Percentiles rank a stretch among this genome's conserved stretches.
These are phyloP conservation scores for Ustilago crameri DNA, from an alignment of 1,284 basidiomycete species.

Conservation along the genomic window DNA sequence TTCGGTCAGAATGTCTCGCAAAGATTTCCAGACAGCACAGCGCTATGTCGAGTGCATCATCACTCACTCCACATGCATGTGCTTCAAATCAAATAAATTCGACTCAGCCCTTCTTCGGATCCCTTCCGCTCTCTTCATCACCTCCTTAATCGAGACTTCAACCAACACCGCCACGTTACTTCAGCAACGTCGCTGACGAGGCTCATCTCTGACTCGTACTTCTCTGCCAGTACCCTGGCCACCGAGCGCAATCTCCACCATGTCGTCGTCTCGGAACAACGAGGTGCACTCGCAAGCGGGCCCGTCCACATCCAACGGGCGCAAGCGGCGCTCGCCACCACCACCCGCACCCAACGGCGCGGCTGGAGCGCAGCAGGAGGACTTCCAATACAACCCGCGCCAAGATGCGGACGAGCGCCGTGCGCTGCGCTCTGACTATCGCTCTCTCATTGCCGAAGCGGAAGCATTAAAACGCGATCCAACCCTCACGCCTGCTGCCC, in stretches of 20 bases:
- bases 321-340: slow-evolving; percentile 28
- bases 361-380: neutral
- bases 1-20: neutral
- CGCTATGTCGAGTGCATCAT: neutral
- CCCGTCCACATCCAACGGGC: slow-evolving; percentile 13
- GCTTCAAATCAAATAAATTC: neutral
- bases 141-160: neutral
- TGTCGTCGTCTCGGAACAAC: slow-evolving; percentile 9
- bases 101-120: neutral
- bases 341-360: too few relatives aligned
- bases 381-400: slow-evolving; percentile 53
- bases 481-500: slow-evolving; percentile 22
- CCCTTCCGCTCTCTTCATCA: neutral
- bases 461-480: slow-evolving; percentile 43
- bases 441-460: slow-evolving; percentile 48
- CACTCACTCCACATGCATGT: neutral
- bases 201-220: too few relatives aligned
- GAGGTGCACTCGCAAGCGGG: slow-evolving; percentile 24
- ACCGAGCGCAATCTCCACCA: neutral
- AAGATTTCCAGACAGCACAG: slow-evolving; percentile 4
- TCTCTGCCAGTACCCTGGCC: too few relatives aligned
- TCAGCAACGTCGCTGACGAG: too few relatives aligned
- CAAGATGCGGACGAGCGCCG: slow-evolving; percentile 47
- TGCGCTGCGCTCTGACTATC: slow-evolving; percentile 51
- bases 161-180: too few relatives aligned